These are phyloP conservation scores for Physcomitrium patens DNA, from an alignment of 225 moss, liverwort and hornwort species.

Conservation along the genomic window DNA sequence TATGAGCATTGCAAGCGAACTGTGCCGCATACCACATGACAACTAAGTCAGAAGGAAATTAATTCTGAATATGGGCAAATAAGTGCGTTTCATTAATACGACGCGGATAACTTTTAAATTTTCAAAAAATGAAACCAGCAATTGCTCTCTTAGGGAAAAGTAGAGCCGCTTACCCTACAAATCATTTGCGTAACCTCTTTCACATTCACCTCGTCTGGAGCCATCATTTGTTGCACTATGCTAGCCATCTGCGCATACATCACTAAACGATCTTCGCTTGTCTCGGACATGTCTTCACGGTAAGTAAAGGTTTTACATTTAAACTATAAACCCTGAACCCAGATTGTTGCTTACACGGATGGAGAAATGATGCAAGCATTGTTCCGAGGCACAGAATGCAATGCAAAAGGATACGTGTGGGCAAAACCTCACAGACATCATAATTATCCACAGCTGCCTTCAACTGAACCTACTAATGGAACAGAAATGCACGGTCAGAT, in stretches of 20 bases:
- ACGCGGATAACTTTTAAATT: not conserved
- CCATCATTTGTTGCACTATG: slow-evolving; percentile 69
- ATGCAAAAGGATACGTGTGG: slow-evolving; percentile 84
- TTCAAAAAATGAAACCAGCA: slow-evolving; percentile 4
- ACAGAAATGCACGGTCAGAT: slow-evolving; percentile 30
- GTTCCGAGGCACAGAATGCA: slow-evolving; percentile 5
- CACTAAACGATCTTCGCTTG: slow-evolving; percentile 70
- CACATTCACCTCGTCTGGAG: slow-evolving; percentile 65
- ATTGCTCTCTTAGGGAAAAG: slow-evolving; percentile 22
- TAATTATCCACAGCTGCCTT: slow-evolving; percentile 74
- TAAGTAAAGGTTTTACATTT: slow-evolving; percentile 49
- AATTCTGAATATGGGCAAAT: slow-evolving; percentile 8
- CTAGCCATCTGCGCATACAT: slow-evolving; percentile 95
- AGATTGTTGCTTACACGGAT: not conserved
- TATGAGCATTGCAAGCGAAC: slow-evolving; percentile 97
- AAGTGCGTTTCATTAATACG: slow-evolving; percentile 15
- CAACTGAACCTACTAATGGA: slow-evolving; percentile 56
- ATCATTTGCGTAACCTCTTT: slow-evolving; percentile 70
- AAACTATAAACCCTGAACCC: slow-evolving; percentile 23
- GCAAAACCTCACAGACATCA: slow-evolving; percentile 75
- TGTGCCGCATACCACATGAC: slow-evolving; percentile 35
- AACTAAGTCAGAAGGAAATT: slow-evolving; percentile 23
- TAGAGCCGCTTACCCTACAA: slow-evolving; percentile 62
- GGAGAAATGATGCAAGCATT: slow-evolving; percentile 13
- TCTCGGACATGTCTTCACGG: slow-evolving; percentile 73